Percentiles rank a stretch among this genome's conserved stretches.
phyloP scores from a whole-genome alignment of 805 yeast genomes.

The Candida hungchunana region DNA sequence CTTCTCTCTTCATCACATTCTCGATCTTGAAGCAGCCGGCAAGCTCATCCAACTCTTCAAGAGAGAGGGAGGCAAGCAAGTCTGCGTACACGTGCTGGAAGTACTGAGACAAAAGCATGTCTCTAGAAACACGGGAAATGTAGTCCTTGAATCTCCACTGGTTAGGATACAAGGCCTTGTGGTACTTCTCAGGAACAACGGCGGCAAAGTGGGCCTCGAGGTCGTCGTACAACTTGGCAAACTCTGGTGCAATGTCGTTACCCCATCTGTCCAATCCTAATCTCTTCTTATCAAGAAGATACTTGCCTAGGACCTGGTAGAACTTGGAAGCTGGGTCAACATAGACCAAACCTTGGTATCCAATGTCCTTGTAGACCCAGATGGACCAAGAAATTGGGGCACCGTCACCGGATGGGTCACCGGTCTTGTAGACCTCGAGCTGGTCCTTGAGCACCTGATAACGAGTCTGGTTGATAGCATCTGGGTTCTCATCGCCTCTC shows the following conservation, averaged over 20 bases:
- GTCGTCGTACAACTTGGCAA: conserved; percentile 33
- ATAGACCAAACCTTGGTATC: conserved; percentile 45
- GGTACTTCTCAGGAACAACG: conserved; percentile 39
- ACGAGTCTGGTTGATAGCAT: conserved; percentile 35
- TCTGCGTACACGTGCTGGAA: conserved; percentile 44
- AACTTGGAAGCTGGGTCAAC: conserved; percentile 44
- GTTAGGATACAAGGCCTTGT: conserved; percentile 38
- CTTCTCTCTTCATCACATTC: conserved; percentile 39
- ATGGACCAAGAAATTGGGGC: conserved; percentile 47
- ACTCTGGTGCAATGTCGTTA: conserved; percentile 39
- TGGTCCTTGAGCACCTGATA: conserved; percentile 44
- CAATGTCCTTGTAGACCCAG: conserved; percentile 52
- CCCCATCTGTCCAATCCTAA: conserved; percentile 52
- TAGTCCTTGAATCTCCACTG: conserved; percentile 36
- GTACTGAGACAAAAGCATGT: conserved; percentile 41
- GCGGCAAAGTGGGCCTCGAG: conserved; percentile 35
- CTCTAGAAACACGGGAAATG: conserved; percentile 39
- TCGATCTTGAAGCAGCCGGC: conserved; percentile 48
- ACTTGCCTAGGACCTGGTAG: conserved; percentile 39
- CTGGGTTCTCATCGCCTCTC: conserved; percentile 40
- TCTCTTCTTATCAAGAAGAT: conserved; percentile 39
- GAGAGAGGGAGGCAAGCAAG: conserved; percentile 35
- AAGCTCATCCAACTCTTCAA: conserved; percentile 46
- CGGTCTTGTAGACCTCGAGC: conserved; percentile 38
- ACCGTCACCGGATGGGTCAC: conserved; percentile 47